Percentiles rank a stretch among this genome's conserved stretches.
Conservation (phyloP, 495 filamentous ascomycete species). For the Hyaloscypha hepaticicola region DNA sequence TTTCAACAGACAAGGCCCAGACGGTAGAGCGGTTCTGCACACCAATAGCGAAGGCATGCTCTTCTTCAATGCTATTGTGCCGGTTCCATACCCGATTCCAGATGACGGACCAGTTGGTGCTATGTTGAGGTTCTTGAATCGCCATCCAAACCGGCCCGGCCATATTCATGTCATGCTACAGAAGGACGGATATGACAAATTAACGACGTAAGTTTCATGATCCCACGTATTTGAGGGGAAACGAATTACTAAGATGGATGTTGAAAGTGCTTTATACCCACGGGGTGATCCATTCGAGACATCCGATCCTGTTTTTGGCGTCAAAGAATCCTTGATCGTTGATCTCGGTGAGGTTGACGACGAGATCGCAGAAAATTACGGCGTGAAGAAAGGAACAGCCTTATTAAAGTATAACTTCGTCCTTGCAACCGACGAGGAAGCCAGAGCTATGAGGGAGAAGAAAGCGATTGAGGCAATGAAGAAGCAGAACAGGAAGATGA, state of each 20-base stretch:
- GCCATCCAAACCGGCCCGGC: slow-evolving; percentile 77
- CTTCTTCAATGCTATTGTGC: slow-evolving; percentile 67
- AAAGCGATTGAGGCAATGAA: slow-evolving; percentile 69
- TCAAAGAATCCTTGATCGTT: slow-evolving; percentile 78
- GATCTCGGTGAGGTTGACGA: background rate
- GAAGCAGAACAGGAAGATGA: slow-evolving; percentile 66
- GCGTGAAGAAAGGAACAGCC: slow-evolving; percentile 64
- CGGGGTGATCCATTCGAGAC: slow-evolving; percentile 83
- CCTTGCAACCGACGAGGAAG: slow-evolving; percentile 62
- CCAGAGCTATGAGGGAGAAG: slow-evolving; percentile 60
- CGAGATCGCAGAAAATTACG: slow-evolving; percentile 52
- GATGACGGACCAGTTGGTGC: slow-evolving; percentile 84
- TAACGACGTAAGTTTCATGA: slow-evolving; percentile 56
- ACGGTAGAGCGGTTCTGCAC: slow-evolving; percentile 74
- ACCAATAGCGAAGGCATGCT: slow-evolving; percentile 68
- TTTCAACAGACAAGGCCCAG: slow-evolving; percentile 61
- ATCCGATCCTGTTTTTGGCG: slow-evolving; percentile 87
- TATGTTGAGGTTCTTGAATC: slow-evolving; percentile 63
- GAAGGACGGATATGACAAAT: slow-evolving; percentile 73
- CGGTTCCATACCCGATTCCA: slow-evolving; percentile 80
- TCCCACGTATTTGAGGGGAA: background rate
- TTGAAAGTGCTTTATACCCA: slow-evolving; percentile 62
- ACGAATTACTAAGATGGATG: background rate
- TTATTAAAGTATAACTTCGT: slow-evolving; percentile 76
- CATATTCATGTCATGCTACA: slow-evolving; percentile 95